Conservation (phyloP, 306 rosid species). For the Gleditsia sinensis region DNA sequence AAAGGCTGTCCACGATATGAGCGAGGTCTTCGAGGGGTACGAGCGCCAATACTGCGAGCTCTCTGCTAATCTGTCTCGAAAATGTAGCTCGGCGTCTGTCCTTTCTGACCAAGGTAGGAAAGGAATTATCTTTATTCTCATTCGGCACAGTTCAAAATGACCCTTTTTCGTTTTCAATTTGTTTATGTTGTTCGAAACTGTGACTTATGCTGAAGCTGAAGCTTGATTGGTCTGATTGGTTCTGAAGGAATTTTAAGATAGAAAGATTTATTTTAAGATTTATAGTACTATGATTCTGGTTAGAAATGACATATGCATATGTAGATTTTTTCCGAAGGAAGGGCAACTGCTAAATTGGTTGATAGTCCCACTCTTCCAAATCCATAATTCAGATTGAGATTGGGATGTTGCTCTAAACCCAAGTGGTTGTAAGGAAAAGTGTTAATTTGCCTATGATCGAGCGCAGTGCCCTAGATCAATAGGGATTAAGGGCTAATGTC, state of each 20-base stretch:
- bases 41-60: constrained; percentile 96
- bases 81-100: constrained; percentile 66
- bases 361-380: not conserved
- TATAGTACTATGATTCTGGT: not conserved
- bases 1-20: constrained; percentile 49
- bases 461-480: not conserved
- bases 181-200: not conserved
- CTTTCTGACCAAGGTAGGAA: constrained; percentile 57
- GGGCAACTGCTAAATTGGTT: not conserved
- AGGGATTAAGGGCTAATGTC: not conserved
- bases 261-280: not conserved
- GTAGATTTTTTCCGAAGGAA: not conserved
- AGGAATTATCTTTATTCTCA: not conserved
- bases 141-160: not conserved
- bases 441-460: not conserved
- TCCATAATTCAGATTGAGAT: not conserved
- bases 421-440: no score
- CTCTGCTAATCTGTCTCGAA: constrained; percentile 79
- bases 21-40: constrained; percentile 84
- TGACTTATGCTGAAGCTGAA: not conserved
- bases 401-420: not conserved
- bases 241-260: not conserved
- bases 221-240: constrained; percentile 20
- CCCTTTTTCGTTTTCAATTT: constrained; percentile 18
- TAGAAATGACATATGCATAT: not conserved